Percentiles rank a stretch among this genome's conserved stretches.
Evolutionary conservation across 2,329 filamentous ascomycete species (phyloP).

Genomic region (Ophiostoma sp.): DNA sequence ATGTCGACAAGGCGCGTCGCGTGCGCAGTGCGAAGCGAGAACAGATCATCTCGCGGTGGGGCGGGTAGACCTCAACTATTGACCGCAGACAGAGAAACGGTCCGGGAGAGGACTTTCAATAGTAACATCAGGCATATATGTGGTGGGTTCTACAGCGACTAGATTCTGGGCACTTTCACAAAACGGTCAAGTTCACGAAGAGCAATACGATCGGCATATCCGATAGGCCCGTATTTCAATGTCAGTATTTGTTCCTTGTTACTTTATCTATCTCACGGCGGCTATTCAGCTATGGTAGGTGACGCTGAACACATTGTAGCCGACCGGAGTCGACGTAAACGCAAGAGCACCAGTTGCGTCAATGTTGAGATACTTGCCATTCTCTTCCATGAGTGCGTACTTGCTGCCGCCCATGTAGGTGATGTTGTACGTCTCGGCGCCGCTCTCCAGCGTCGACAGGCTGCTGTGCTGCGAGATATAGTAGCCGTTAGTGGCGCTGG

Average conservation of each 20-base stretch:
- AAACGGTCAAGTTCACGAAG: too few relatives aligned
- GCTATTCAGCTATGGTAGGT: constrained; percentile 27
- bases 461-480: constrained; percentile 28
- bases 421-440: constrained; percentile 30
- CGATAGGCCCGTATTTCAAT: neutral
- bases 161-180: too few relatives aligned
- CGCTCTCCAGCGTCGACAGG: constrained; percentile 26
- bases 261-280: neutral
- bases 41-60: constrained; percentile 45
- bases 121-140: too few relatives aligned
- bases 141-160: too few relatives aligned
- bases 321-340: constrained; percentile 24
- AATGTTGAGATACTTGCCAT: constrained; percentile 30
- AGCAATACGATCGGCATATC: too few relatives aligned
- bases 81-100: neutral
- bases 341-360: constrained; percentile 25
- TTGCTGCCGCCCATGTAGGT: constrained; percentile 29
- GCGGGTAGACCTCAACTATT: constrained; percentile 9
- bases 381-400: constrained; percentile 31
- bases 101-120: too few relatives aligned
- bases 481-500: constrained; percentile 28
- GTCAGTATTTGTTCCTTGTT: neutral
- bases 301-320: constrained; percentile 30
- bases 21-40: constrained; percentile 45
- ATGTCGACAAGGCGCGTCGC: constrained; percentile 35